phyloP scores from a whole-genome alignment of 2,329 filamentous ascomycete genomes.

The Nothopassalora personata region DNA sequence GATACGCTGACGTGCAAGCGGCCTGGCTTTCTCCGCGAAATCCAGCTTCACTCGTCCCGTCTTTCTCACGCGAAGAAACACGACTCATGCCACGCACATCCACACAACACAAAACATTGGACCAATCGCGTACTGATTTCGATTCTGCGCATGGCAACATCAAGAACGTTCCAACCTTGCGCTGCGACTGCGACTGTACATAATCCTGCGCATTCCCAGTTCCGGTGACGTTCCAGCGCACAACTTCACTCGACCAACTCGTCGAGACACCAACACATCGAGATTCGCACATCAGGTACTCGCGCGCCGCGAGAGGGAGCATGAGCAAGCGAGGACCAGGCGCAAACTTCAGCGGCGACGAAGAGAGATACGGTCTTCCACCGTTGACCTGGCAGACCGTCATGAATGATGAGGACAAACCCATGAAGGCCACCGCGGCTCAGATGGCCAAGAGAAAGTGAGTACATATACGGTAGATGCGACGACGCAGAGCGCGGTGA shows the following conservation, averaged over 20 bases:
- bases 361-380: conserved; percentile 24
- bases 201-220: conserved; percentile 2
- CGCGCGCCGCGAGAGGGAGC: conserved; percentile 9
- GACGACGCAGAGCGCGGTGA: not conserved
- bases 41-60: not conserved
- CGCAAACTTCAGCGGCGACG: conserved; percentile 23
- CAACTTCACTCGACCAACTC: not conserved
- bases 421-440: conserved; percentile 30
- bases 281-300: not conserved
- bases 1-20: not conserved
- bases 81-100: not conserved
- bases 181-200: conserved; percentile 17
- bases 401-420: conserved; percentile 23
- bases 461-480: conserved; percentile 14
- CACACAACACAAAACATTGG: not conserved
- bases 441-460: conserved; percentile 34
- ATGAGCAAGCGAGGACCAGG: conserved; percentile 31
- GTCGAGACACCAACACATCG: not conserved
- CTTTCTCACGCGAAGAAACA: not conserved
- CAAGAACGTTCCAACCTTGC: not conserved
- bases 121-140: not conserved
- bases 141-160: conserved; percentile 15
- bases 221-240: conserved; percentile 11
- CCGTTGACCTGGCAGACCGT: not conserved
- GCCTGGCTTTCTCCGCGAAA: not conserved